Conservation (phyloP, 768 basidiomycete genomes). For the Phylloporus sp. region DNA sequence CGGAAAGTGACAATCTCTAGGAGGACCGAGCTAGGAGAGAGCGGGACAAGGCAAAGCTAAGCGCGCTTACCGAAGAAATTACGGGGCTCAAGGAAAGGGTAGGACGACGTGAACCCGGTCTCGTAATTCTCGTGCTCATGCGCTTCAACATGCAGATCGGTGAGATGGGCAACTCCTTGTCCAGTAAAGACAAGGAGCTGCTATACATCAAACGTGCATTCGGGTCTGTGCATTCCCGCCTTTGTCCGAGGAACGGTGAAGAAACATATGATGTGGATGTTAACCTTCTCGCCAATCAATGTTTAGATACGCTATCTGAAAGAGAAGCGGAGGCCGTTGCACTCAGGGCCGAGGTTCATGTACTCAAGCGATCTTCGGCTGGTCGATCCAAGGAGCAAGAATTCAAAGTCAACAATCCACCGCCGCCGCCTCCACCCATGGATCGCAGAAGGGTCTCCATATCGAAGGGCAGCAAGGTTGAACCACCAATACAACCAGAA, state of each 20-base stretch:
- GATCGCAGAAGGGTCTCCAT: slow-evolving; percentile 7
- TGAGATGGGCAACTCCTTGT: slow-evolving; percentile 46
- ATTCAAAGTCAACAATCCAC: slow-evolving; percentile 63
- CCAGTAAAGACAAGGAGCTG: slow-evolving; percentile 68
- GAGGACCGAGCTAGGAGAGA: slow-evolving; percentile 74
- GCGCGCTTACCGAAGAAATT: slow-evolving; percentile 70
- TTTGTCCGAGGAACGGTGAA: slow-evolving; percentile 49
- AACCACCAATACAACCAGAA: slow-evolving; percentile 9
- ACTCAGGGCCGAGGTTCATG: slow-evolving; percentile 48
- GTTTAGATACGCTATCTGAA: slow-evolving; percentile 63
- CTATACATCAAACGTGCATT: slow-evolving; percentile 79
- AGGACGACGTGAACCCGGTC: slow-evolving; percentile 9
- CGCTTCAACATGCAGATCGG: slow-evolving; percentile 38
- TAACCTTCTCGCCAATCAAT: slow-evolving; percentile 62
- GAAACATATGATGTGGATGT: slow-evolving; percentile 57
- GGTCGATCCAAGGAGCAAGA: slow-evolving; percentile 60
- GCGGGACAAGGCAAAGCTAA: slow-evolving; percentile 71
- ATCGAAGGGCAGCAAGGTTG: slow-evolving; percentile 7
- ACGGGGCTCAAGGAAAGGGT: slow-evolving; percentile 68
- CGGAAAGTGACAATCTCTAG: slow-evolving; percentile 32
- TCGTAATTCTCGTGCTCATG: neutral
- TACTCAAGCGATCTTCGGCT: slow-evolving; percentile 48
- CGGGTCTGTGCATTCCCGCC: slow-evolving; percentile 82
- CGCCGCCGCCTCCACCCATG: slow-evolving; percentile 56
- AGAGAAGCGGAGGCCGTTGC: slow-evolving; percentile 63